Evolutionary conservation across 164 flowering plant genomes (phyloP), one percentile per base, ranked within the genome.

Genomic region (Piper betle): DNA sequence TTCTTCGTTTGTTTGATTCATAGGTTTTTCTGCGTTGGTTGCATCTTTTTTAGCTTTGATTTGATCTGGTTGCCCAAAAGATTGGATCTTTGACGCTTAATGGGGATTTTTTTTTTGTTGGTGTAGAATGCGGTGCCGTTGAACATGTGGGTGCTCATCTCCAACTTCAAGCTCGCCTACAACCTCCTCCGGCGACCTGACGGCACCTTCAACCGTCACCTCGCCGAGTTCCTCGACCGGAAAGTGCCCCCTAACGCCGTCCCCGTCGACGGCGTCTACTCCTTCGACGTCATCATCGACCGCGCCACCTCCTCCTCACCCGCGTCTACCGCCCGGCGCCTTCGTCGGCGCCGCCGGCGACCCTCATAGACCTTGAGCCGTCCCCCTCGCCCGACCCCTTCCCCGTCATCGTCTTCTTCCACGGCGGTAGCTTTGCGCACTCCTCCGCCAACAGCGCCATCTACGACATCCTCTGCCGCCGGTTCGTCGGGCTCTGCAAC

Each of bases 121-220:
- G 2, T 25, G 33, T 64, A 88, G 96, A 78, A 64, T 77, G 91
- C 80, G 66, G 96, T 91, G 70, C 97, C 97, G 1, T 74, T 85
- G 65, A 86, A 88, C 61, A 84, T 86, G 61, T 88, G 86, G 87
- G 81, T 91, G 62, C 85, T 91, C 48, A 88, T 91, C 59, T 88
- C 94, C 59, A 80, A 86, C 65, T 88, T 88, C 74, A 88, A 88
- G 88, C 71, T 88, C 37, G 79, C 90, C 2, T 91, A 88, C 80
- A 88, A 82, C 69, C 82, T 88, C 68, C 96, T 88, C 37, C 94
- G 97, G 5, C 91, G 94, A 5, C 86, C 89, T 3, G 97, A 91
- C 62, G 97, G 96, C 20, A 84, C 97, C 16, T 91, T 88, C 73
- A 84, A 91, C 59, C 96, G 96, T 13, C 82, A 85, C 73, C 64